Percentiles rank a stretch among this genome's conserved stretches.
Evolutionary conservation across 352 stramenopile species (phyloP).

Genomic region (Globisporangium cylindrosporum): DNA sequence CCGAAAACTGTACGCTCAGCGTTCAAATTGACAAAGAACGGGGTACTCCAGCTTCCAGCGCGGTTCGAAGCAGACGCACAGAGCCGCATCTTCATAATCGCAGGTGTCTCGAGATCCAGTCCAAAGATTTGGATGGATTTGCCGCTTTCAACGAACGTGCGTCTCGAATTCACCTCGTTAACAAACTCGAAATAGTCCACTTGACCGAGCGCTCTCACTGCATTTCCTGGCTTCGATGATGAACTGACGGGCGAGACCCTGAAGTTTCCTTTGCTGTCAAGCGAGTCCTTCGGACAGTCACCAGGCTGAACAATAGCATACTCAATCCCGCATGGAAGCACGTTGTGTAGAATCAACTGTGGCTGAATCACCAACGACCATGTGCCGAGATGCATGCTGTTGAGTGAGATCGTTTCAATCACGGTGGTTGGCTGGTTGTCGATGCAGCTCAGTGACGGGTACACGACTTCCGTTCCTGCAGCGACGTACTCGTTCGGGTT

Average conservation of each 20-base stretch:
- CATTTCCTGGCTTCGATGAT: constrained; percentile 43
- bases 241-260: constrained; percentile 27
- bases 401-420: constrained; percentile 68
- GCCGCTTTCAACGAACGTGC: constrained; percentile 74
- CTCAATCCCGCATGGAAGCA: constrained; percentile 78
- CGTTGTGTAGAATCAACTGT: constrained; percentile 78
- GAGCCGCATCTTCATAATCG: constrained; percentile 77
- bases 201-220: constrained; percentile 45
- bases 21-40: constrained; percentile 63
- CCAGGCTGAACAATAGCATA: constrained; percentile 77
- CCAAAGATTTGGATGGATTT: constrained; percentile 82
- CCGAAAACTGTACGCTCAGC: constrained; percentile 47
- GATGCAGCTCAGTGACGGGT: constrained; percentile 68
- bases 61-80: constrained; percentile 55
- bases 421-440: constrained; percentile 82
- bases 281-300: constrained; percentile 61
- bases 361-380: constrained; percentile 83
- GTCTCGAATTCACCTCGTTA: constrained; percentile 74
- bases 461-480: constrained; percentile 62
- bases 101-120: constrained; percentile 56
- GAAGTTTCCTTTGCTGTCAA: constrained; percentile 64
- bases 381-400: constrained; percentile 48
- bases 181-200: constrained; percentile 75
- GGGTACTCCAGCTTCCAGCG: constrained; percentile 47
- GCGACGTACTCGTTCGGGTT: constrained; percentile 38